A percentile compares a stretch with the other conserved stretches of the same genome.
phyloP scores from a whole-genome alignment of 148 eudicot genomes.

The Persicaria maculosa region DNA sequence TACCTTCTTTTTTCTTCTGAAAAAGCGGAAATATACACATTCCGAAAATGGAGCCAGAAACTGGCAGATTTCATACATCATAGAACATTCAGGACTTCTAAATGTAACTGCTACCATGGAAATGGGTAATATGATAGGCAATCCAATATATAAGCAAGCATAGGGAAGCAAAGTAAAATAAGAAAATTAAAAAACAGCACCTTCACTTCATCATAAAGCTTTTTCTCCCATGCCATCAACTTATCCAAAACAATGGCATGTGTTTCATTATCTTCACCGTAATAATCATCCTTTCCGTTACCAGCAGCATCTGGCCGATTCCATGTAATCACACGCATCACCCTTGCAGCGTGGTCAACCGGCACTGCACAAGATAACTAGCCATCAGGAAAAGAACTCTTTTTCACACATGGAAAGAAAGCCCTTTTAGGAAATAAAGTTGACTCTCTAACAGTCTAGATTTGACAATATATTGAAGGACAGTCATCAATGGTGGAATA shows the following conservation, averaged over 20 bases:
- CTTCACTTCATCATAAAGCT: constrained; percentile 98
- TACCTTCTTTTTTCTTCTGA: not conserved
- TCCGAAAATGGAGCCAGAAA: not conserved
- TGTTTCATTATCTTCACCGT: constrained; percentile 71
- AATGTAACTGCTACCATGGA: not conserved
- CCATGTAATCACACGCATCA: constrained; percentile 98
- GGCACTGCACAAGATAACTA: constrained; percentile 44
- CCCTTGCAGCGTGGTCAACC: constrained; percentile 94
- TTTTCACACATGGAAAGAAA: not conserved
- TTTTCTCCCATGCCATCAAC: constrained; percentile 97
- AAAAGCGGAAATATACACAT: not conserved
- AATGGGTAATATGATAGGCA: not conserved
- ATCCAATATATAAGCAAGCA: not conserved
- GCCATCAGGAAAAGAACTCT: not conserved
- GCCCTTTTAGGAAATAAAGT: not conserved
- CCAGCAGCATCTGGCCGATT: constrained; percentile 55
- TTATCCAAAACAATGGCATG: constrained; percentile 95
- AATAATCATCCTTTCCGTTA: constrained; percentile 46
- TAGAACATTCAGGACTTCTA: not conserved
- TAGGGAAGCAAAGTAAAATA: not conserved
- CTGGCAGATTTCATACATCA: not conserved
- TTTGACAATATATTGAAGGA: too few species aligned
- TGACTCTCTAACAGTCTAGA: not conserved
- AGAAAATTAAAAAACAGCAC: constrained; percentile 24
- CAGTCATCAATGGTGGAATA: not conserved